Percentiles rank a stretch among this genome's conserved stretches.
phyloP scores from a whole-genome alignment of 352 stramenopile species.

The Blastocystis sp. region DNA sequence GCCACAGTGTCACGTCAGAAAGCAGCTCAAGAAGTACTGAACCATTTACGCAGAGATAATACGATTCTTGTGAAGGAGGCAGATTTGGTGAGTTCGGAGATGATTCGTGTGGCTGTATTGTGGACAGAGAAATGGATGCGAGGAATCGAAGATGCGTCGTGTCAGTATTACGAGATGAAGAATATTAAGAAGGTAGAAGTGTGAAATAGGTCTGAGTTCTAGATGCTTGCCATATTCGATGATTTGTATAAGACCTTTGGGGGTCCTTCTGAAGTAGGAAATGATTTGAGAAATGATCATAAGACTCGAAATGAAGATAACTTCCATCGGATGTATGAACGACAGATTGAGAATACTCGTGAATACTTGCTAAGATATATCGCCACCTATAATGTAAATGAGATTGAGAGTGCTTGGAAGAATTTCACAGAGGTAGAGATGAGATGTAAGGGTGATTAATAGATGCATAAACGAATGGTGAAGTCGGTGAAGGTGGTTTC shows the following conservation, averaged over 20 bases:
- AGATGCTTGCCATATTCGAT: conserved; percentile 59
- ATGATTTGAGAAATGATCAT: background rate
- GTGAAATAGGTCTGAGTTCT: background rate
- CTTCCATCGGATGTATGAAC: conserved; percentile 64
- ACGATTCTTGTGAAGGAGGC: conserved; percentile 91
- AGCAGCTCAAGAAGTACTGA: conserved; percentile 90
- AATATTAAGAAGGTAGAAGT: conserved; percentile 49
- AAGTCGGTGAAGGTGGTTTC: conserved; percentile 83
- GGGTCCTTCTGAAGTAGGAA: background rate
- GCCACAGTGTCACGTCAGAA: conserved; percentile 84
- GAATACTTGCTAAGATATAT: conserved; percentile 50
- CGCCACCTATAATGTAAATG: conserved; percentile 43
- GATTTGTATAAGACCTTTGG: conserved; percentile 51
- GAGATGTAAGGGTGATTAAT: background rate
- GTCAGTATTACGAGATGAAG: conserved; percentile 87
- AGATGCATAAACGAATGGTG: conserved; percentile 64
- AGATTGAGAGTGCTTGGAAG: conserved; percentile 68
- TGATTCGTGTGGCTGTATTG: conserved; percentile 96
- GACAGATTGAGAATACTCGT: conserved; percentile 59
- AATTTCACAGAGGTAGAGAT: conserved; percentile 29
- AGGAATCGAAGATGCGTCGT: conserved; percentile 91
- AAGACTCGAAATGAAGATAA: conserved; percentile 64
- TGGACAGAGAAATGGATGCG: conserved; percentile 98
- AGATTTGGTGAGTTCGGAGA: conserved; percentile 88
- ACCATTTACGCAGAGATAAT: conserved; percentile 86